Evolutionary conservation across 2,329 filamentous ascomycete genomes (phyloP).

Genomic region (Tolypocladium cylindrosporum): DNA sequence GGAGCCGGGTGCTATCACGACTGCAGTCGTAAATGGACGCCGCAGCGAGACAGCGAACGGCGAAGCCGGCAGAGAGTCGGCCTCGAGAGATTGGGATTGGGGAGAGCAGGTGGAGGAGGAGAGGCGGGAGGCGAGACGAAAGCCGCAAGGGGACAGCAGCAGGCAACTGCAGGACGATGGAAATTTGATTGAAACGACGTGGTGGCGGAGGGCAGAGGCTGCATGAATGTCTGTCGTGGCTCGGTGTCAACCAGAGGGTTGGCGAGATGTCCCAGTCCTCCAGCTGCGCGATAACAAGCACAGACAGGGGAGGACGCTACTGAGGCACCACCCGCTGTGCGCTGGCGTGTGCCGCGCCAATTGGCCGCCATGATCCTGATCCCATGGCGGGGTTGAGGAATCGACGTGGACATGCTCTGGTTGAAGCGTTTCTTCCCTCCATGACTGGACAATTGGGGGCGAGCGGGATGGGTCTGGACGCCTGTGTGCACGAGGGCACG

Average conservation of each 20-base stretch:
- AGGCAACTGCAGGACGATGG: neutral
- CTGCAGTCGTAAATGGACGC: neutral
- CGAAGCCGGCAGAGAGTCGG: neutral
- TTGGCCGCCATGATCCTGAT: slow-evolving; percentile 3
- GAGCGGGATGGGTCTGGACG: neutral
- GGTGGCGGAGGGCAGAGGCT: slow-evolving; percentile 1
- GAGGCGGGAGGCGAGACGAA: neutral
- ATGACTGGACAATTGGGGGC: neutral
- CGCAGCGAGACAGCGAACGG: neutral
- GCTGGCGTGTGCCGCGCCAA: slow-evolving; percentile 7
- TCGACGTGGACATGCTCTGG: neutral
- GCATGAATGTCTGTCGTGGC: slow-evolving; percentile 3
- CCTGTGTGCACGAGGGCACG: neutral
- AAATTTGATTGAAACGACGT: neutral
- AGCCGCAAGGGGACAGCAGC: neutral
- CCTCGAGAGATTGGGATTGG: neutral
- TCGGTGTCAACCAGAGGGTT: neutral
- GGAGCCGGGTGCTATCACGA: neutral
- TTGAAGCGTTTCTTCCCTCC: neutral
- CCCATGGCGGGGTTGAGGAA: neutral
- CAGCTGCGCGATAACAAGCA: neutral
- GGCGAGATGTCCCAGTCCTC: neutral
- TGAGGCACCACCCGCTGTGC: neutral
- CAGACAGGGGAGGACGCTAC: neutral
- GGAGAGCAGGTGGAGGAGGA: neutral